Evolutionary conservation across 2,329 filamentous ascomycete genomes (phyloP), one percentile per base, ranked within the genome.

Genomic region (Anisogramma anomala): DNA sequence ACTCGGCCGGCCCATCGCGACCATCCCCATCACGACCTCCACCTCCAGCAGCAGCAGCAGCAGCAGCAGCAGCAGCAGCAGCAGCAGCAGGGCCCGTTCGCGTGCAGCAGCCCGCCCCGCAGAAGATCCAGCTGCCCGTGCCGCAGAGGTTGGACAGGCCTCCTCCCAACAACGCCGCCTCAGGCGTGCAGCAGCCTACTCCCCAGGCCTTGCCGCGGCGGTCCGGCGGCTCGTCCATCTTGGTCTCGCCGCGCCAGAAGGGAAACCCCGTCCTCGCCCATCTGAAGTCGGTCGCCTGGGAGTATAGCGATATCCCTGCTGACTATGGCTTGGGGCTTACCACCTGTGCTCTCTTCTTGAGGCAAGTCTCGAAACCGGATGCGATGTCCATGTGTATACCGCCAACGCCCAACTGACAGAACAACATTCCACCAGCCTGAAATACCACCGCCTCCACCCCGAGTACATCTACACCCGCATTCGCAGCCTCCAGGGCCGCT

Each of bases 381-480:
- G 9, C 18, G 5, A n/a, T 14, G 18, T n/a, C 6, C 15, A n/a
- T 17, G 10, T 5, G 1, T 13, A 15, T 2, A 6, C n/a, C n/a
- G n/a, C n/a, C n/a, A n/a, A 10, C 7, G 36, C 31, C 31, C 3
- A n/a, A n/a, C 27, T 25, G 17, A 33, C 33, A 33, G n/a, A 19
- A 28, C 39, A 42, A 10, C 13, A 27, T 3, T 28, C 11, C 19
- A 3, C 14, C 11, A 71, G 85, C 35, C 73, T 98, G 41, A 98
- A 96, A 61, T 98, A 98, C 61, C 91, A 98, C 61, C 85, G 89
- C 20, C 72, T 98, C 39, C 91, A 98, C 57, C 91, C 91, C 1
- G 91, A 98, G 62, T 98, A 98, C 66, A 86, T 98, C 54, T 96
- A 96, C 66, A 87, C 82, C 18, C 82, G 91, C 43, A 93, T 98